phyloP scores from a whole-genome alignment of 2,329 filamentous ascomycete genomes.

The Orbilia ellipsospora region DNA sequence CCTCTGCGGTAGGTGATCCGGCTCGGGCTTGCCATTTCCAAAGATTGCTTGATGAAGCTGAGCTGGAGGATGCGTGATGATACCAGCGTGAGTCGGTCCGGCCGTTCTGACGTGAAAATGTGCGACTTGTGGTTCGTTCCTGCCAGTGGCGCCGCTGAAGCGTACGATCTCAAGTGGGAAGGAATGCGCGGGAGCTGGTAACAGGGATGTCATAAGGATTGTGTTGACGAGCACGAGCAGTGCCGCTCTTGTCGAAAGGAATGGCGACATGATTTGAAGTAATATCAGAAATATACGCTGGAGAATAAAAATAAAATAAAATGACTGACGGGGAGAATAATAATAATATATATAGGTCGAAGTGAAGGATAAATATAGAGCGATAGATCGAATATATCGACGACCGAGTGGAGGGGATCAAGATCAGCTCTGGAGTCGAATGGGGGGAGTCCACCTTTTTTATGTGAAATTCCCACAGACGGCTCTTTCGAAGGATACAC shows the following conservation, averaged over 20 bases:
- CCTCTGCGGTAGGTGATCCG: constrained; percentile 36
- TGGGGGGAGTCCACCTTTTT: constrained; percentile 46
- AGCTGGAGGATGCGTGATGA: constrained; percentile 53
- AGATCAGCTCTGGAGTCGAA: background rate
- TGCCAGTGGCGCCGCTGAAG: background rate
- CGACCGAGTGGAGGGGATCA: constrained; percentile 4
- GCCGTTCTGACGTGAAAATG: constrained; percentile 47
- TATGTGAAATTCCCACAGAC: constrained; percentile 26
- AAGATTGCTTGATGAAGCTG: constrained; percentile 45
- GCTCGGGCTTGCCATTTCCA: constrained; percentile 22
- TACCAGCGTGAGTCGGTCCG: constrained; percentile 54
- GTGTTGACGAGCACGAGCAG: constrained; percentile 49
- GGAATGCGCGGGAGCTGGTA: constrained; percentile 18
- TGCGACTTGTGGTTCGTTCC: constrained; percentile 21
- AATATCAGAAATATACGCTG: constrained; percentile 12
- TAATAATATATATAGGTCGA: background rate
- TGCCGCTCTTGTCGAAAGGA: constrained; percentile 21
- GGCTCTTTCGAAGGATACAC: constrained; percentile 17
- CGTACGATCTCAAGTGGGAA: constrained; percentile 31
- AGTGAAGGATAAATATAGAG: constrained; percentile 1
- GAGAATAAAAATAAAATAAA: constrained; percentile 32
- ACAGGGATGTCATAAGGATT: constrained; percentile 50
- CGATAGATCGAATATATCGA: constrained; percentile 20
- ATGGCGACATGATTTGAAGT: constrained; percentile 29
- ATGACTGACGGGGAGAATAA: constrained; percentile 19